Percentiles rank a stretch among this genome's conserved stretches.
Conservation (phyloP, 2,329 filamentous ascomycete genomes). For the Aspergillus neotritici region DNA sequence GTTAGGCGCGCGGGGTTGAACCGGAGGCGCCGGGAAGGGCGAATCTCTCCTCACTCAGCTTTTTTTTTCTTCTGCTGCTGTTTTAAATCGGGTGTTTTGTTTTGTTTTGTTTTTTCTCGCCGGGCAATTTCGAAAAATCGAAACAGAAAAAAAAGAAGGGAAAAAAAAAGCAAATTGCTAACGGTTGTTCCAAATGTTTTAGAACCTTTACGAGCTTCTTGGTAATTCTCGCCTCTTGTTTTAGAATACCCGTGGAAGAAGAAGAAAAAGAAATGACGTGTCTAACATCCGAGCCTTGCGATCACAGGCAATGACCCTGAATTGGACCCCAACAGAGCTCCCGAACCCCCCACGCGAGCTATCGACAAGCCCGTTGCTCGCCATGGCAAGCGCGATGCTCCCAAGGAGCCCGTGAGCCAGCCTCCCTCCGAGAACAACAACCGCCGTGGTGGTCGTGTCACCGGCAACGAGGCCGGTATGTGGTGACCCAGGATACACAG, state of each 20-base stretch:
- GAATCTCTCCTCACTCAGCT: no score
- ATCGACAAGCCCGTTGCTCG: slow-evolving; percentile 76
- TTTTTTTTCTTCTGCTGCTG: no score
- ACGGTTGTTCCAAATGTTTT: slow-evolving; percentile 24
- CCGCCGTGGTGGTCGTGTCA: slow-evolving; percentile 50
- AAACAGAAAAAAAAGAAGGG: not conserved
- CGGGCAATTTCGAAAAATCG: slow-evolving; percentile 4
- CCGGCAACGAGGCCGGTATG: slow-evolving; percentile 84
- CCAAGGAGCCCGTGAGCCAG: slow-evolving; percentile 49
- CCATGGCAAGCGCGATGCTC: slow-evolving; percentile 80
- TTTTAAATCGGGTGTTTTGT: no score
- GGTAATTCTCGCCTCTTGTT: slow-evolving; percentile 55
- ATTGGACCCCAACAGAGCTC: slow-evolving; percentile 66
- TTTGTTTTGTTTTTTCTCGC: no score
- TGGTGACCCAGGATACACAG: slow-evolving; percentile 19
- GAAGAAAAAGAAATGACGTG: no score
- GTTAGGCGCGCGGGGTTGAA: not conserved
- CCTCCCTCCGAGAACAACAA: slow-evolving; percentile 47
- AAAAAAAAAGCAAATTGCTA: slow-evolving; percentile 24
- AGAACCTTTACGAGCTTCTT: slow-evolving; percentile 99
- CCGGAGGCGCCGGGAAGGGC: no score
- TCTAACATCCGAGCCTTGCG: slow-evolving; percentile 5
- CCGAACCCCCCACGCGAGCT: slow-evolving; percentile 76
- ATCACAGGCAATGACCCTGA: slow-evolving; percentile 62
- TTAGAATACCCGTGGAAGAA: no score